These are phyloP conservation scores for Hypoxylon sp. DNA, from an alignment of 2,329 filamentous ascomycete genomes.

Conservation along the genomic window DNA sequence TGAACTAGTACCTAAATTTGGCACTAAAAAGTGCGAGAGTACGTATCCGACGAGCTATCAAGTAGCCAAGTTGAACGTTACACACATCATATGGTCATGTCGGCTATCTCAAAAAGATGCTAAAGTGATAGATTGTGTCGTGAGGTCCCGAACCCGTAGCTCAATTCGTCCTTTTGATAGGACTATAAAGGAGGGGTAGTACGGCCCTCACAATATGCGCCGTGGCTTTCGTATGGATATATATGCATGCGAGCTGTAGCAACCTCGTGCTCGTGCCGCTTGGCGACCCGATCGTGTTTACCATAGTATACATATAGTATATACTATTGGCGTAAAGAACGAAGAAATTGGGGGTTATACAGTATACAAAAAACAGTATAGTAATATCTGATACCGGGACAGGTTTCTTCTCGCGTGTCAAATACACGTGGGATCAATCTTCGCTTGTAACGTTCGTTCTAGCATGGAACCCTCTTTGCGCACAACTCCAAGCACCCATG, in stretches of 20 bases:
- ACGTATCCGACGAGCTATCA: not conserved
- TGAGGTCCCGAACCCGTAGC: conserved; percentile 14
- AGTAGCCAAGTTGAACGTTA: conserved; percentile 16
- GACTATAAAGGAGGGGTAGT: conserved; percentile 22
- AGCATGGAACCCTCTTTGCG: conserved; percentile 15
- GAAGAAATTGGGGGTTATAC: conserved; percentile 19
- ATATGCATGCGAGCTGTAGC: conserved; percentile 43
- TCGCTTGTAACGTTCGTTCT: conserved; percentile 25
- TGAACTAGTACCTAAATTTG: not conserved
- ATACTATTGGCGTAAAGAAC: conserved; percentile 12
- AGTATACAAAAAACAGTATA: conserved; percentile 12
- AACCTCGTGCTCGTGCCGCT: conserved; percentile 42
- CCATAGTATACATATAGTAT: no score
- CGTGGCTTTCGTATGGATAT: conserved; percentile 20
- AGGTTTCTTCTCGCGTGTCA: conserved; percentile 28
- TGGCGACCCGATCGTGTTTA: conserved; percentile 33
- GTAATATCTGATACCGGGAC: conserved; percentile 21
- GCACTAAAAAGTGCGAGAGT: not conserved
- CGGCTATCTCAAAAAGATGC: conserved; percentile 38
- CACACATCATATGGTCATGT: conserved; percentile 18
- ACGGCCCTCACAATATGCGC: conserved; percentile 24
- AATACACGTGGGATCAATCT: conserved; percentile 35
- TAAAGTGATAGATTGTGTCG: conserved; percentile 29
- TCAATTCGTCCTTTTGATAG: conserved; percentile 12
- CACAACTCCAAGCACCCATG: conserved; percentile 10